Percentiles rank a stretch among this genome's conserved stretches.
These are phyloP conservation scores for Ascochyta clinopodiicola DNA, from an alignment of 2,329 filamentous ascomycete genomes.

Conservation along the genomic window DNA sequence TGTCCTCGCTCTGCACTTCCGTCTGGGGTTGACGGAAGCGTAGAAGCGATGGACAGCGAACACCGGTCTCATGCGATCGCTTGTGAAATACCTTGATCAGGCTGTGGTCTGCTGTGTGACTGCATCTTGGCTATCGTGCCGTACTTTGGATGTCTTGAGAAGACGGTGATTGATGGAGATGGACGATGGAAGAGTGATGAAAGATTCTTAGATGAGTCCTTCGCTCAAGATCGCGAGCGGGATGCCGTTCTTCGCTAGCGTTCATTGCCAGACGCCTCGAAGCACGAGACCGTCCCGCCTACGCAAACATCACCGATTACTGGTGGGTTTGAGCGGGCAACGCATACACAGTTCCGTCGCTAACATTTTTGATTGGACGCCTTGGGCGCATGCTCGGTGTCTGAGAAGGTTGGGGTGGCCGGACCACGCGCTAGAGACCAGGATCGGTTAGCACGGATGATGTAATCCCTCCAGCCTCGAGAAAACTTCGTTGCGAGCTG, in stretches of 20 bases:
- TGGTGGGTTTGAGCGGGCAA: slow-evolving; percentile 2
- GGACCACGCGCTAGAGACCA: background rate
- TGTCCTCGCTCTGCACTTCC: background rate
- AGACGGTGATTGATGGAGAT: background rate
- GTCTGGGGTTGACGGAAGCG: background rate
- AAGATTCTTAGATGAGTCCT: background rate
- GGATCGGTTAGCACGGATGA: background rate
- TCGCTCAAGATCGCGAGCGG: slow-evolving; percentile 16
- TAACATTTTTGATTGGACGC: slow-evolving; percentile 4
- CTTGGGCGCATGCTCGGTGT: background rate
- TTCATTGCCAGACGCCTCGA: background rate
- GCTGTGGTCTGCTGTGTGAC: slow-evolving; percentile 40
- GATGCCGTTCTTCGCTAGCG: slow-evolving; percentile 27
- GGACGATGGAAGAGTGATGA: background rate
- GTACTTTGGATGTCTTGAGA: slow-evolving; percentile 25
- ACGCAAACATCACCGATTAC: background rate
- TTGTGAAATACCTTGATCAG: slow-evolving; percentile 46
- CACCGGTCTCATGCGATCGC: slow-evolving; percentile 48
- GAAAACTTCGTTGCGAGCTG: slow-evolving; percentile 8
- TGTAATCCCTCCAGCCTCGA: background rate
- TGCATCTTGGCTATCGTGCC: slow-evolving; percentile 34
- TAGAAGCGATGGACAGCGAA: slow-evolving; percentile 18
- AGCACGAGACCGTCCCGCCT: slow-evolving; percentile 1
- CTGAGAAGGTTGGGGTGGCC: background rate
- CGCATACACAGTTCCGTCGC: background rate